phyloP scores from a whole-genome alignment of 345 rosid species.

The Litchi chinensis region DNA sequence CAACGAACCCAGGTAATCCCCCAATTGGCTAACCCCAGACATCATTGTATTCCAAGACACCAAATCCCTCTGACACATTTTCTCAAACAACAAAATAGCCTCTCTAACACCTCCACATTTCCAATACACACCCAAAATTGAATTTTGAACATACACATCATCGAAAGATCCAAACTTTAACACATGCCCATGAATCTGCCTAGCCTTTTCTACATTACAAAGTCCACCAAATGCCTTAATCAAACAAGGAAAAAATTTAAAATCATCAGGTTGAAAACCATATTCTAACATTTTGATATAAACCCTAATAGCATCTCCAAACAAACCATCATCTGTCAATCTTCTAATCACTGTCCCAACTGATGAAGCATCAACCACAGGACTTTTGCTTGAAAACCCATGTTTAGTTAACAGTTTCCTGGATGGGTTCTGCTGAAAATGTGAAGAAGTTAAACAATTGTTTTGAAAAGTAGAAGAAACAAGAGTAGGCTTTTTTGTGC shows the following conservation, averaged over 20 bases:
- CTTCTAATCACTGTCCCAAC: conserved; percentile 31
- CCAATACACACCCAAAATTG: conserved; percentile 37
- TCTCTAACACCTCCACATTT: conserved; percentile 27
- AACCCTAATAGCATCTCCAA: conserved; percentile 36
- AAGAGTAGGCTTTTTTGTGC: conserved; percentile 6
- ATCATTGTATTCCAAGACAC: conserved; percentile 53
- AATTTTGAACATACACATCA: conserved; percentile 38
- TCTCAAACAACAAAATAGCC: conserved; percentile 42
- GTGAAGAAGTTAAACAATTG: not conserved
- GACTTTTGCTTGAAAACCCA: conserved; percentile 17
- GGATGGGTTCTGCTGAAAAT: conserved; percentile 11
- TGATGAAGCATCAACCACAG: conserved; percentile 24
- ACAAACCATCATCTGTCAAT: conserved; percentile 32
- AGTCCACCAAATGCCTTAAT: conserved; percentile 47
- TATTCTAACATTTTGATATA: conserved; percentile 38
- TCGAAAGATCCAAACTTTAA: conserved; percentile 35
- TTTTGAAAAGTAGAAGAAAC: conserved; percentile 12
- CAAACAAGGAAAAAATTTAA: conserved; percentile 41
- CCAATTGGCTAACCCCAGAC: conserved; percentile 35
- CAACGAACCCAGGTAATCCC: conserved; percentile 29
- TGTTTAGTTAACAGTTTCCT: not conserved
- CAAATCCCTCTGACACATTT: conserved; percentile 35
- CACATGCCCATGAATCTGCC: conserved; percentile 46
- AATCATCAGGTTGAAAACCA: conserved; percentile 34
- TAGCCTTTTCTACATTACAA: conserved; percentile 23